Percentiles rank a stretch among this genome's conserved stretches.
Evolutionary conservation across 176 grass and related monocot species (phyloP).

Genomic region (Tillandsia leiboldiana): DNA sequence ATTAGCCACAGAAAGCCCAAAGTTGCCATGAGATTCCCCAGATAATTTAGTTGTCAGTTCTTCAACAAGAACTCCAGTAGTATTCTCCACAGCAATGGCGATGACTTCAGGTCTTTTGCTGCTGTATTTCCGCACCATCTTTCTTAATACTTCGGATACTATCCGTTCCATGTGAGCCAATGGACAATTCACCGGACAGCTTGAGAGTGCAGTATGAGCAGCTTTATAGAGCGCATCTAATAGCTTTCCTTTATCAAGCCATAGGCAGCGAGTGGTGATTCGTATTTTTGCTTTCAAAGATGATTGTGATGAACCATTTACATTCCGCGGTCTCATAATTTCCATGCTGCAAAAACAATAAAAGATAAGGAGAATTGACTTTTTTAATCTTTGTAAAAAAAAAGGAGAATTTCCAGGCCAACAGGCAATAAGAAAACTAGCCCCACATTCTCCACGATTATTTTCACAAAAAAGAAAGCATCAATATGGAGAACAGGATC

Average conservation of each 20-base stretch:
- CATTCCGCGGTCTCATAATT: conserved; percentile 57
- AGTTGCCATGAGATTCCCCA: conserved; percentile 32
- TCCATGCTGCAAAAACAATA: conserved; percentile 64
- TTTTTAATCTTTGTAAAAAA: too few relatives aligned
- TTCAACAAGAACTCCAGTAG: conserved; percentile 34
- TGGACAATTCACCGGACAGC: conserved; percentile 82
- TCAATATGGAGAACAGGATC: too few relatives aligned
- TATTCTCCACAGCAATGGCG: conserved; percentile 63
- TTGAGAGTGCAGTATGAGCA: conserved; percentile 73
- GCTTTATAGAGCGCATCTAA: conserved; percentile 83
- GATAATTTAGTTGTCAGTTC: conserved; percentile 43
- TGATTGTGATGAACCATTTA: conserved; percentile 44
- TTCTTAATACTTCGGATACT: conserved; percentile 82
- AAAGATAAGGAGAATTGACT: background rate
- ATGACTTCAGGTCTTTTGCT: conserved; percentile 87
- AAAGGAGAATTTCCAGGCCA: background rate
- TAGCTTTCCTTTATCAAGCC: conserved; percentile 95
- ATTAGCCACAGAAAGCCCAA: conserved; percentile 6
- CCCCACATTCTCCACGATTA: too few relatives aligned
- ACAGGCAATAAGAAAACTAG: too few relatives aligned
- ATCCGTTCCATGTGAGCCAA: conserved; percentile 86
- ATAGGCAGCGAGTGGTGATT: conserved; percentile 81
- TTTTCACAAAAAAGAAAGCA: too few relatives aligned
- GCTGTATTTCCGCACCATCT: conserved; percentile 94
- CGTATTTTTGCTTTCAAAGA: conserved; percentile 92